Evolutionary conservation across 805 yeast genomes (phyloP), one percentile per base, ranked within the genome.

Genomic region (Candida rishiriensis): DNA sequence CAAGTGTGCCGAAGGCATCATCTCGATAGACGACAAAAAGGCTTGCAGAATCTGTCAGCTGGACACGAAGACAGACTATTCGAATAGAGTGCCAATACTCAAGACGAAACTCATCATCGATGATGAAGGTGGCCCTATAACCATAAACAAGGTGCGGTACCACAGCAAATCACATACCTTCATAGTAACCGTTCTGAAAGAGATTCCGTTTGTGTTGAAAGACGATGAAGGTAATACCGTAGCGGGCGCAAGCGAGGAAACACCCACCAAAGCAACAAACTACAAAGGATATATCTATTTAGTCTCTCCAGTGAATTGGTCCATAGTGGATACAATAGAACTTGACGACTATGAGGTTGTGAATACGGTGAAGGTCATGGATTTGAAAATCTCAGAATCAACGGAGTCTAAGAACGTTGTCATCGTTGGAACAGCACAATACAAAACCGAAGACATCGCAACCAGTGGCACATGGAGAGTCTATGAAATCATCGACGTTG

Each of bases 401-500:
- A 44, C 43, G 12, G 36, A 37, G 11, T 69, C 75, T 46, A 78
- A 80, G 49, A 93, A 86, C 55, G 77, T 79, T 40, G 65, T 93
- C 9, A 81, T 88, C 1, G 70, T 84, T n/a, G 98, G 97, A 1
- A 78, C 90, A 2, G 85, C 93, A 0, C 70, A 74, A 43, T 75
- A 81, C 41, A 73, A 91, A 46, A 79, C 82, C 47, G 99, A 91
- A 59, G 96, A 89, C 64, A 66, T 84, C 47, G 76, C 87, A 3
- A 77, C 95, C 0, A 78, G 80, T 55, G 99, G 99, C 0, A 70
- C 82, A 1, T 85, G 88, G 64, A 78, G 79, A 45, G 67, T 90
- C 1, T 82, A 69, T 55, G 96, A 89, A 51, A 72, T 86, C 29
- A 81, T 85, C 43, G 89, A 83, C 46, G 84, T 89, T 60, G 88